A percentile compares a stretch with the other conserved stretches of the same genome.
These are phyloP conservation scores for Peterozyma xylosa DNA, from an alignment of 805 yeast genomes.

Conservation along the genomic window DNA sequence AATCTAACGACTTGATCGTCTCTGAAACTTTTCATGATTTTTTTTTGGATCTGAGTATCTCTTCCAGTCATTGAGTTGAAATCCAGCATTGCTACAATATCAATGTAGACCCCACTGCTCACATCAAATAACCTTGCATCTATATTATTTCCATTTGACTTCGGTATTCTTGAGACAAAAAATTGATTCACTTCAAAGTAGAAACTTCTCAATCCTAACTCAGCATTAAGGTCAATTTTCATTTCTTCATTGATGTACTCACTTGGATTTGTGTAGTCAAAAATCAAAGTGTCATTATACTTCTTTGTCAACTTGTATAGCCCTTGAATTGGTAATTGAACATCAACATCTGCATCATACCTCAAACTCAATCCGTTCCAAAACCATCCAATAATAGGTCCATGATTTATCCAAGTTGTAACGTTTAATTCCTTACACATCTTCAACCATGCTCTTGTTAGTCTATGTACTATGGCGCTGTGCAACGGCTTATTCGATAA, in stretches of 20 bases:
- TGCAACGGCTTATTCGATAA: constrained; percentile 9
- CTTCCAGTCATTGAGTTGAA: not conserved
- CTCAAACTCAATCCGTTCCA: constrained; percentile 51
- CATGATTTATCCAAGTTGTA: constrained; percentile 53
- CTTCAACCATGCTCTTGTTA: constrained; percentile 37
- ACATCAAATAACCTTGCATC: constrained; percentile 49
- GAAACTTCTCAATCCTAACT: constrained; percentile 20
- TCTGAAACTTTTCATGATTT: not conserved
- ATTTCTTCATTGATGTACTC: constrained; percentile 3
- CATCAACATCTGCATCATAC: constrained; percentile 59
- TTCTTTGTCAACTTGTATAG: constrained; percentile 32
- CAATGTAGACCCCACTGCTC: constrained; percentile 37
- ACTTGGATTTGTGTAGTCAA: constrained; percentile 23
- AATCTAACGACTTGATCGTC: not conserved
- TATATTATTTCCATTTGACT: constrained; percentile 42
- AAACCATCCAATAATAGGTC: constrained; percentile 50
- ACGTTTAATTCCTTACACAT: constrained; percentile 34
- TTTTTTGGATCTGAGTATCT: not conserved
- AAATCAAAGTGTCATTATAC: constrained; percentile 41
- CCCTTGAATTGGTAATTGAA: constrained; percentile 43
- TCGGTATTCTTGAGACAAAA: constrained; percentile 23
- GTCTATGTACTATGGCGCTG: constrained; percentile 25
- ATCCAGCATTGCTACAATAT: constrained; percentile 28
- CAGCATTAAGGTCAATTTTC: constrained; percentile 10
- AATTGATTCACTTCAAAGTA: constrained; percentile 25